phyloP scores from a whole-genome alignment of 2,329 filamentous ascomycete species.

The Apiospora arundinis region DNA sequence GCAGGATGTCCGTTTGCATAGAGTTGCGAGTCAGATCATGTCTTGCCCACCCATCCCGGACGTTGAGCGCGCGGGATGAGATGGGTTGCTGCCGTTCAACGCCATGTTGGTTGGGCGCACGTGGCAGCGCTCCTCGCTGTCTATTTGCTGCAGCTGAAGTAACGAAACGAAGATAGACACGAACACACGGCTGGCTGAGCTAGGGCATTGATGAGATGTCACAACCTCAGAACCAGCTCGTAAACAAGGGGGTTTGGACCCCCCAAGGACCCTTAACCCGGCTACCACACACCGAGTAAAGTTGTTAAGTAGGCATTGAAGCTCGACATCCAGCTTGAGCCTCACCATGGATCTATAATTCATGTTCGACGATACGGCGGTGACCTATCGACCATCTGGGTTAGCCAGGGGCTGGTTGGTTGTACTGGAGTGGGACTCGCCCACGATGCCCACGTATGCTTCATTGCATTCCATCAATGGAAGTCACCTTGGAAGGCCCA shows the following conservation, averaged over 20 bases:
- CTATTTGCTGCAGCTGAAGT: constrained; percentile 7
- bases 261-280: neutral
- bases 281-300: neutral
- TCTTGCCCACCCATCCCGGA: neutral
- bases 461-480: neutral
- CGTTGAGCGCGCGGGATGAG: neutral
- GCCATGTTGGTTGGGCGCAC: neutral
- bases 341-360: neutral
- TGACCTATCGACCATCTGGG: neutral
- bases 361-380: neutral
- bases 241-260: neutral
- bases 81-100: neutral
- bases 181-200: neutral
- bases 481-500: neutral
- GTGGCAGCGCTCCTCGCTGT: constrained; percentile 8
- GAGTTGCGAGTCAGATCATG: constrained; percentile 5
- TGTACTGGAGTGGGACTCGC: neutral
- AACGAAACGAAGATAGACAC: neutral
- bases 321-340: neutral
- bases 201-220: neutral
- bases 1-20: neutral
- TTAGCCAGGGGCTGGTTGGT: constrained; percentile 9
- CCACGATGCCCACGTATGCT: constrained; percentile 11
- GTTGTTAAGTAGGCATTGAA: neutral
- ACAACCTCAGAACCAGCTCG: neutral